These are phyloP conservation scores for Rhodamnia rubescens DNA, from an alignment of 345 rosid species.

Conservation along the genomic window DNA sequence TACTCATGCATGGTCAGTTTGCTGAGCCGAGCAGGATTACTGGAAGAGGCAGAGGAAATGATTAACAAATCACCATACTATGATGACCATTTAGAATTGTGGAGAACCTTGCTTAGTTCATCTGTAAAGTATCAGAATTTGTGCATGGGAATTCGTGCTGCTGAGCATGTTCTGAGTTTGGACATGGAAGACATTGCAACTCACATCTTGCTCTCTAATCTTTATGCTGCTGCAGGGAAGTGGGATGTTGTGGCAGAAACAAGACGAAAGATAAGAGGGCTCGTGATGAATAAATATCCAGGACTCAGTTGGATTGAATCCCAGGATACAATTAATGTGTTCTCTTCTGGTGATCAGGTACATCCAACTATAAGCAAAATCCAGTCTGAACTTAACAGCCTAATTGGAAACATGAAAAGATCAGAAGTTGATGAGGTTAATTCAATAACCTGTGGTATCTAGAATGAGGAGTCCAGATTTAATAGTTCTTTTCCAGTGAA, in stretches of 20 bases:
- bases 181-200: conserved; percentile 55
- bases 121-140: conserved; percentile 48
- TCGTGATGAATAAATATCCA: conserved; percentile 47
- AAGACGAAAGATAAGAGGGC: conserved; percentile 53
- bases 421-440: conserved; percentile 14
- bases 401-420: conserved; percentile 37
- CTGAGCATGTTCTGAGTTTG: conserved; percentile 43
- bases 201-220: conserved; percentile 52
- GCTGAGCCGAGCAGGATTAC: conserved; percentile 63
- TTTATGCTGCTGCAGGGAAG: conserved; percentile 54
- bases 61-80: conserved; percentile 26
- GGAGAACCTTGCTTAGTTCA: conserved; percentile 77
- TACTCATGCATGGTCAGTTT: conserved; percentile 77
- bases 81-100: conserved; percentile 37
- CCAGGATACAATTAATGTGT: conserved; percentile 31
- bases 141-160: conserved; percentile 45
- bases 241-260: conserved; percentile 59
- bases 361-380: conserved; percentile 25
- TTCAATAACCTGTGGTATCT: background rate
- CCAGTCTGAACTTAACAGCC: conserved; percentile 29
- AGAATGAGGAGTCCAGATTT: background rate
- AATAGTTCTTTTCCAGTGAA: background rate
- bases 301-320: conserved; percentile 81
- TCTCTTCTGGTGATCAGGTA: conserved; percentile 54
- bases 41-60: conserved; percentile 48